phyloP scores from a whole-genome alignment of 768 basidiomycete species.

The Fibroporia radiculosa region DNA sequence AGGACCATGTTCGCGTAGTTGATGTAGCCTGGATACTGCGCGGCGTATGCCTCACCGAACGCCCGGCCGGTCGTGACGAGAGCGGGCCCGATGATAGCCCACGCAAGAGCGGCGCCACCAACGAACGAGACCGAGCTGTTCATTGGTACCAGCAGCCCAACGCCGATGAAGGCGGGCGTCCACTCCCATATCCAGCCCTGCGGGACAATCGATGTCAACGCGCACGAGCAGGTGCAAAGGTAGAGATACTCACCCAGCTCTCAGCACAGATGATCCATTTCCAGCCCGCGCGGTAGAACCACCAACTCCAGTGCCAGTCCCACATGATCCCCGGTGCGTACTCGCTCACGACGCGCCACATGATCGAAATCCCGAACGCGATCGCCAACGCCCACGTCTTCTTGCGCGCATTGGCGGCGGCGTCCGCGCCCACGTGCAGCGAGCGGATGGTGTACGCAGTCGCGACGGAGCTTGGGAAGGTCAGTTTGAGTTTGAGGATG shows the following conservation, averaged over 20 bases:
- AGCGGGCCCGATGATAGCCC: constrained; percentile 17
- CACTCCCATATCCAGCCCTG: constrained; percentile 17
- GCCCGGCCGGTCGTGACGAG: constrained; percentile 14
- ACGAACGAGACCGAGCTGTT: constrained; percentile 16
- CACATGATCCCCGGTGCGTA: constrained; percentile 18
- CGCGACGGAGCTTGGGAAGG: constrained; percentile 16
- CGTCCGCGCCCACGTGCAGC: constrained; percentile 15
- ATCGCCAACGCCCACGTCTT: constrained; percentile 15
- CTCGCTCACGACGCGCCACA: constrained; percentile 14
- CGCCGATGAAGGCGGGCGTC: constrained; percentile 19
- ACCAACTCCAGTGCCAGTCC: constrained; percentile 18
- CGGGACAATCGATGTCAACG: neutral
- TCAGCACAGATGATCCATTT: constrained; percentile 16
- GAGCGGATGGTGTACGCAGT: constrained; percentile 19
- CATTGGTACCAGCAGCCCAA: constrained; percentile 14
- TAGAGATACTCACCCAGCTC: constrained; percentile 8
- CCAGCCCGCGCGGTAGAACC: constrained; percentile 18
- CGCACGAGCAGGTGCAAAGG: neutral
- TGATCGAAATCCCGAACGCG: constrained; percentile 12
- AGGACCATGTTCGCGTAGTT: constrained; percentile 17
- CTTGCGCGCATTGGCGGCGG: constrained; percentile 13
- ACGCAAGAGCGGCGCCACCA: constrained; percentile 13
- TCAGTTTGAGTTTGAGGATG: constrained; percentile 18
- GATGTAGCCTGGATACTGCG: constrained; percentile 14
- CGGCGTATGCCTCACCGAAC: constrained; percentile 8